phyloP scores from a whole-genome alignment of 352 stramenopile genomes.

The Globisporangium nunn region DNA sequence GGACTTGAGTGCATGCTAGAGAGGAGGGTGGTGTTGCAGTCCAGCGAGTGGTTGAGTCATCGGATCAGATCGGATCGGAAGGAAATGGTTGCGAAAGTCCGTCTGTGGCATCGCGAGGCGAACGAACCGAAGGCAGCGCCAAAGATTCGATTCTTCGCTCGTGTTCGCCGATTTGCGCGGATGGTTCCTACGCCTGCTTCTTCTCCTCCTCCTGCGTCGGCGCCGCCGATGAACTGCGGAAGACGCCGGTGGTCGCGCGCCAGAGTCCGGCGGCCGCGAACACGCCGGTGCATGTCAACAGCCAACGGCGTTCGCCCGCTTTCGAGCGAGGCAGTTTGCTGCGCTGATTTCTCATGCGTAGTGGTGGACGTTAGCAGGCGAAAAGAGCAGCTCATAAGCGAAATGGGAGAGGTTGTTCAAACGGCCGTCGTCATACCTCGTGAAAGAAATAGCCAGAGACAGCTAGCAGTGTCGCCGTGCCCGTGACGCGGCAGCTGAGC shows the following conservation, averaged over 20 bases:
- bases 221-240: conserved; percentile 8
- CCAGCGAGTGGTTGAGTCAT: no score
- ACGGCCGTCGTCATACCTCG: conserved; percentile 18
- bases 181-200: neutral
- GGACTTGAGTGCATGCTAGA: neutral
- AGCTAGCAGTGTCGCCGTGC: conserved; percentile 40
- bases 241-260: conserved; percentile 41
- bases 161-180: no score
- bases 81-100: no score
- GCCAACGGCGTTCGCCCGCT: conserved; percentile 44
- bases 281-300: conserved; percentile 38
- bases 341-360: conserved; percentile 14
- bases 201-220: neutral
- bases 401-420: neutral
- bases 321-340: conserved; percentile 34
- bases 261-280: conserved; percentile 42
- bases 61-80: no score
- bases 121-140: no score
- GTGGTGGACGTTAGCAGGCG: neutral
- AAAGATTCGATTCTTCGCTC: no score
- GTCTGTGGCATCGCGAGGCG: no score
- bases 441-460: conserved; percentile 51
- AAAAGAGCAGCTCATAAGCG: neutral
- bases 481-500: conserved; percentile 48
- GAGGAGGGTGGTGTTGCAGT: no score